Conservation (phyloP, 352 stramenopile species). For the Pythium sp. region DNA sequence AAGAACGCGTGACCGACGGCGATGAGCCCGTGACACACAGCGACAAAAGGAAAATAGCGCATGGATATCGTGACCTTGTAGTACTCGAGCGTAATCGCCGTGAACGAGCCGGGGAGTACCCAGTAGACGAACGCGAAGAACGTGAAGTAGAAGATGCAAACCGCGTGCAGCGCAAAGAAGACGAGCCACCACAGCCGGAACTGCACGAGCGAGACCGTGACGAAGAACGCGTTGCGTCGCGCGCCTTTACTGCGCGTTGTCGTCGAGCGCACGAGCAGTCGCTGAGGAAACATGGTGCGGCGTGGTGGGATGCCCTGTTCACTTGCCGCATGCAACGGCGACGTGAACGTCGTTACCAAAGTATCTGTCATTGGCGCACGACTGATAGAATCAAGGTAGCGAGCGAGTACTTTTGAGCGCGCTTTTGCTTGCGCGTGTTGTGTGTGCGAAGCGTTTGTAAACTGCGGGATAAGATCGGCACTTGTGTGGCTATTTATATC, state of each 20-base stretch:
- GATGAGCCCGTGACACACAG: constrained; percentile 1
- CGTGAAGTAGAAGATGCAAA: constrained; percentile 12
- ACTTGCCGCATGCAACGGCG: background rate
- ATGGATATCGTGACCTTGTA: constrained; percentile 12
- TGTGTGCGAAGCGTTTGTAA: background rate
- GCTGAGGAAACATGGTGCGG: background rate
- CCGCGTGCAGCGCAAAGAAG: constrained; percentile 7
- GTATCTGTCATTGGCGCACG: background rate
- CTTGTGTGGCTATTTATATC: background rate
- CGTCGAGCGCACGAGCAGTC: constrained; percentile 9
- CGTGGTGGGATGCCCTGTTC: background rate
- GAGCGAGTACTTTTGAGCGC: too few relatives aligned
- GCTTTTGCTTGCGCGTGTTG: background rate
- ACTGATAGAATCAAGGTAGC: background rate
- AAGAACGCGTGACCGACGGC: constrained; percentile 13
- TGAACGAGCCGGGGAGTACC: constrained; percentile 4
- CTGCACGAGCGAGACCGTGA: constrained; percentile 7
- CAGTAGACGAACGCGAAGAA: constrained; percentile 12
- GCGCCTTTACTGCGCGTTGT: background rate
- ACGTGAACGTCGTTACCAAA: background rate
- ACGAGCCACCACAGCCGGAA: constrained; percentile 18
- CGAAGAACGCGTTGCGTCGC: constrained; percentile 12
- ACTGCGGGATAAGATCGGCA: background rate
- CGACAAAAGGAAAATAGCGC: constrained; percentile 6
- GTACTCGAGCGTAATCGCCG: constrained; percentile 8